These are phyloP conservation scores for Chiua sp. DNA, from an alignment of 1,284 basidiomycete genomes.

Conservation along the genomic window DNA sequence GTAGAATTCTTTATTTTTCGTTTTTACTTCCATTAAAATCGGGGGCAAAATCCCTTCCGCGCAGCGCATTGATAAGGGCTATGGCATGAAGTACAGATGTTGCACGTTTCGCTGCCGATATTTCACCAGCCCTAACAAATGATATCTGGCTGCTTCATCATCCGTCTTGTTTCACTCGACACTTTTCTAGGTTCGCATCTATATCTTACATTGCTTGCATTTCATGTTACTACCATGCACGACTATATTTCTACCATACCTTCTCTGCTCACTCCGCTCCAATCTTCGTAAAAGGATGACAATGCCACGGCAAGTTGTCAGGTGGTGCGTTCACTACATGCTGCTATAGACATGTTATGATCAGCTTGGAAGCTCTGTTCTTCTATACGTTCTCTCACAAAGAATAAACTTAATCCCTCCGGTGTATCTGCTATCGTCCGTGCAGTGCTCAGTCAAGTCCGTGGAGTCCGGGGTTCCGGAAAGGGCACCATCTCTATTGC, in stretches of 20 bases:
- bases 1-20: constrained; percentile 55
- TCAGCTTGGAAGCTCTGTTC: constrained; percentile 76
- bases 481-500: constrained; percentile 25
- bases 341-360: constrained; percentile 3
- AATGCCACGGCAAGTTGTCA: constrained; percentile 60
- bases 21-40: constrained; percentile 82
- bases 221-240: constrained; percentile 84
- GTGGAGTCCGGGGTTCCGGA: constrained; percentile 21
- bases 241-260: constrained; percentile 78
- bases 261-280: constrained; percentile 63
- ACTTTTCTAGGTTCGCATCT: constrained; percentile 33
- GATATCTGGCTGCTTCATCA: constrained; percentile 29
- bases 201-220: constrained; percentile 82
- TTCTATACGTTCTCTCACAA: constrained; percentile 70
- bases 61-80: constrained; percentile 71
- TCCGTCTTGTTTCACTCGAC: constrained; percentile 7
- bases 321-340: neutral
- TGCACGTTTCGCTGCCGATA: constrained; percentile 69
- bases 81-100: constrained; percentile 78
- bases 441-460: constrained; percentile 58
- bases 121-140: constrained; percentile 67
- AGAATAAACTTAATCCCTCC: constrained; percentile 59
- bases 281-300: constrained; percentile 41
- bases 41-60: constrained; percentile 72
- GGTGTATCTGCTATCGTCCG: constrained; percentile 64